A percentile compares a stretch with the other conserved stretches of the same genome.
These are phyloP conservation scores for Cudoniella acicularis DNA, from an alignment of 495 filamentous ascomycete genomes.

Conservation along the genomic window DNA sequence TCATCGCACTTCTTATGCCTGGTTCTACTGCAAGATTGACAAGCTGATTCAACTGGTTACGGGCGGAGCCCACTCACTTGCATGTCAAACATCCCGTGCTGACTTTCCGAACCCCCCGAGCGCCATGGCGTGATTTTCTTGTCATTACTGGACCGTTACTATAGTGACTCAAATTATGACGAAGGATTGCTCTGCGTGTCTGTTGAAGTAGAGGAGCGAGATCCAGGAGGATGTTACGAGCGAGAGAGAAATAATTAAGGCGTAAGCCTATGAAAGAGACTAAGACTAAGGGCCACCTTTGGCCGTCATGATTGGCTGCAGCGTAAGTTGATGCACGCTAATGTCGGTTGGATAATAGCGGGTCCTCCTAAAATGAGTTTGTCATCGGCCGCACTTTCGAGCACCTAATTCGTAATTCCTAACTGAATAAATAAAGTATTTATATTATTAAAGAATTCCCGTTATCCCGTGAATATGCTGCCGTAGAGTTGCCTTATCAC, in stretches of 20 bases:
- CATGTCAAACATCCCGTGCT: conserved; percentile 25
- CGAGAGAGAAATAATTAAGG: conserved; percentile 13
- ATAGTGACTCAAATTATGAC: conserved; percentile 19
- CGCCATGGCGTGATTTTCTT: conserved; percentile 18
- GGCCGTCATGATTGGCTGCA: conserved; percentile 20
- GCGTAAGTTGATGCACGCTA: conserved; percentile 26
- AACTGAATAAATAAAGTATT: no score
- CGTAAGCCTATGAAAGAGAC: conserved; percentile 13
- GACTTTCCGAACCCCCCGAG: conserved; percentile 18
- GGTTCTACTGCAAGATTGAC: conserved; percentile 23
- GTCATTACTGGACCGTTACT: conserved; percentile 16
- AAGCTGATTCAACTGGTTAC: conserved; percentile 12
- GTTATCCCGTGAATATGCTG: background rate
- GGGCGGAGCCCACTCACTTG: conserved; percentile 17
- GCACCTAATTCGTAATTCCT: no score
- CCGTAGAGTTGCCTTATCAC: background rate
- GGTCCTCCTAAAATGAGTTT: no score
- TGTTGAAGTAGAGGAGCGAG: no score
- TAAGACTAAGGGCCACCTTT: conserved; percentile 15
- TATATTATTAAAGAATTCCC: no score
- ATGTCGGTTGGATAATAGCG: no score
- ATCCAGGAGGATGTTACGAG: conserved; percentile 9
- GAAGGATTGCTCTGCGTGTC: conserved; percentile 16
- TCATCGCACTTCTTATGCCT: conserved; percentile 47
- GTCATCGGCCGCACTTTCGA: no score